These are phyloP conservation scores for Clarireedia monteithiana DNA, from an alignment of 2,329 filamentous ascomycete species.

Conservation along the genomic window DNA sequence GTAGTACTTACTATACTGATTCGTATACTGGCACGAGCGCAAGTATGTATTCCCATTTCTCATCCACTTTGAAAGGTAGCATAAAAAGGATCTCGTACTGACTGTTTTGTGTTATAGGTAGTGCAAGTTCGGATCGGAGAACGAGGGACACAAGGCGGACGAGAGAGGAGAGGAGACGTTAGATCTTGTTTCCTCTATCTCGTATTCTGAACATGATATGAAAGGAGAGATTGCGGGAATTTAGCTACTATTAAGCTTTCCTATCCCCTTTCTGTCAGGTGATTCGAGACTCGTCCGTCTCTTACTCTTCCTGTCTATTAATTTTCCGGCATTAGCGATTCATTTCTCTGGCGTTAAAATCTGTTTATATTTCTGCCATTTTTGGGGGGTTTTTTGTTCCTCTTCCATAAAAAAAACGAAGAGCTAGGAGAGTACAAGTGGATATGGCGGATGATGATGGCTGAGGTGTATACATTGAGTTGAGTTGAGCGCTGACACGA, in stretches of 20 bases:
- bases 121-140: conserved; percentile 26
- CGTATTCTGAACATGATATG: background rate
- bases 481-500: too few species aligned
- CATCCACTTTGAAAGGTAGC: background rate
- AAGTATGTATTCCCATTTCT: conserved; percentile 22
- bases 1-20: conserved; percentile 27
- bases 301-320: background rate
- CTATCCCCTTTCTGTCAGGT: background rate
- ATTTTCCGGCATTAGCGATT: conserved; percentile 1
- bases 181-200: background rate
- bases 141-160: conserved; percentile 19
- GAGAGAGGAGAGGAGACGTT: conserved; percentile 5
- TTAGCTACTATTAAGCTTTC: background rate
- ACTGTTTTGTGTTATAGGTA: conserved; percentile 21
- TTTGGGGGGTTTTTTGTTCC: background rate
- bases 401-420: background rate
- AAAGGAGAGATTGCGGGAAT: background rate
- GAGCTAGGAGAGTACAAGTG: too few species aligned
- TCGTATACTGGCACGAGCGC: conserved; percentile 28
- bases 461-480: too few species aligned
- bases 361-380: background rate
- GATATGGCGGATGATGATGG: too few species aligned
- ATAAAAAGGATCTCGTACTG: background rate
- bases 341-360: conserved; percentile 4
- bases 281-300: background rate